Conservation (phyloP, 2,329 filamentous ascomycete genomes). For the Dactylellina leptospora region DNA sequence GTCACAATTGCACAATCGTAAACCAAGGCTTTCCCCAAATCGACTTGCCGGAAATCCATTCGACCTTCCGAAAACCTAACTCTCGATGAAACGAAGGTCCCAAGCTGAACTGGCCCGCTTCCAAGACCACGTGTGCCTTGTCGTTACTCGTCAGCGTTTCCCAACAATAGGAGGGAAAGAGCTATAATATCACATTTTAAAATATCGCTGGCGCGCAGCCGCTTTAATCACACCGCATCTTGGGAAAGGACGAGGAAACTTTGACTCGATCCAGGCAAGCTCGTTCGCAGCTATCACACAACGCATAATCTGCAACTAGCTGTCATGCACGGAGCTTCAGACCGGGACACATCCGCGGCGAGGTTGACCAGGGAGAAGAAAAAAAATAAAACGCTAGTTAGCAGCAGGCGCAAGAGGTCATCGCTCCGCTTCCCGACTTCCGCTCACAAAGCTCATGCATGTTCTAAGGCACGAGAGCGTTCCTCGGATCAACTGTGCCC, state of each 20-base stretch:
- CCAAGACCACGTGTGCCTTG: constrained; percentile 35
- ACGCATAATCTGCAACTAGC: constrained; percentile 49
- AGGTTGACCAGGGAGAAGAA: too few species aligned
- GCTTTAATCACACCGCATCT: constrained; percentile 50
- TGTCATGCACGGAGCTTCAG: constrained; percentile 43
- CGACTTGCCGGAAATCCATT: constrained; percentile 39
- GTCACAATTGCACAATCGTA: constrained; percentile 38
- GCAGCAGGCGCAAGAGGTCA: constrained; percentile 17
- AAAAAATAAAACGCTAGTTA: constrained; percentile 6
- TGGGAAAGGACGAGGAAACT: constrained; percentile 29
- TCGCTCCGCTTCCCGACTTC: constrained; percentile 37
- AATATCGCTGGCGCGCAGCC: constrained; percentile 52
- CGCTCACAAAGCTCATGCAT: constrained; percentile 43
- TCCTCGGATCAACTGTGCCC: constrained; percentile 10
- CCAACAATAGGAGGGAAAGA: constrained; percentile 28
- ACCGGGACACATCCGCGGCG: constrained; percentile 51
- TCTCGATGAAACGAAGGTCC: constrained; percentile 10
- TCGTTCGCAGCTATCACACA: constrained; percentile 34
- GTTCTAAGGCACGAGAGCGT: constrained; percentile 2
- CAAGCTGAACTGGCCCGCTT: constrained; percentile 16
- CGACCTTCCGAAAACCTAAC: constrained; percentile 35
- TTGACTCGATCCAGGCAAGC: constrained; percentile 17
- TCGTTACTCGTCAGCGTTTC: constrained; percentile 25
- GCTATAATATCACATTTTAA: constrained; percentile 53
- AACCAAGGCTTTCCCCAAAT: constrained; percentile 24